Conservation (phyloP, 768 basidiomycete species). For the Rhodotorula paludigena region DNA sequence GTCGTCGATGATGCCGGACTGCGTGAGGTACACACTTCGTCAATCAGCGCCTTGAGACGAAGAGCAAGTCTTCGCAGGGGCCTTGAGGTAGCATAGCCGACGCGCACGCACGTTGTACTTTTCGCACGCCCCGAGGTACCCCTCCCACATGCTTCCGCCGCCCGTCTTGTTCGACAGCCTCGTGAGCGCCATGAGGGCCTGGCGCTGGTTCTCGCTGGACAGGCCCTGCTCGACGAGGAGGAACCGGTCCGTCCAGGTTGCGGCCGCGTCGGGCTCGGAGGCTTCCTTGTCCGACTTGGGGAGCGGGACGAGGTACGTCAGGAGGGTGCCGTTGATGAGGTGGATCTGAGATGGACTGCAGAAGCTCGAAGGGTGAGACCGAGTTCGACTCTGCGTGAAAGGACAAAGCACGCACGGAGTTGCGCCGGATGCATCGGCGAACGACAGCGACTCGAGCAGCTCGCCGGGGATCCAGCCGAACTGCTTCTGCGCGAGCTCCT, state of each 20-base stretch:
- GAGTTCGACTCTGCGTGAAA: neutral
- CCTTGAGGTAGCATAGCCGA: too few species aligned
- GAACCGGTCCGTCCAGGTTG: constrained; percentile 76
- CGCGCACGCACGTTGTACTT: constrained; percentile 66
- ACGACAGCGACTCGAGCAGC: constrained; percentile 55
- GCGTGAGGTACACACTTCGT: neutral
- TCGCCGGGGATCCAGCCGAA: constrained; percentile 90
- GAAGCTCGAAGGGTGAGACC: neutral
- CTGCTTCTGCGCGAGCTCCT: constrained; percentile 64
- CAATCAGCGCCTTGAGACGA: too few species aligned
- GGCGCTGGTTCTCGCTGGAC: constrained; percentile 55
- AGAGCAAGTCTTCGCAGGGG: neutral
- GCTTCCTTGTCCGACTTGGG: constrained; percentile 53
- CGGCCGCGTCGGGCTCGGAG: constrained; percentile 55
- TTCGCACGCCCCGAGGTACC: constrained; percentile 67
- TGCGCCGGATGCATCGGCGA: neutral
- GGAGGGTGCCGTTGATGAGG: constrained; percentile 64
- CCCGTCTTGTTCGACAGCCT: constrained; percentile 59
- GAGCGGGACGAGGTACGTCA: constrained; percentile 75
- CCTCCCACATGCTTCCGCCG: constrained; percentile 65
- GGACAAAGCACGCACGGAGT: neutral
- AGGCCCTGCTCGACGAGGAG: constrained; percentile 67
- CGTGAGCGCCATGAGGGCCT: constrained; percentile 59
- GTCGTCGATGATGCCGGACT: constrained; percentile 89
- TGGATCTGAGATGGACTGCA: constrained; percentile 41